Evolutionary conservation across 179 eudicot genomes (phyloP), one percentile per base, ranked within the genome.

Genomic region (Beta corolliflora): DNA sequence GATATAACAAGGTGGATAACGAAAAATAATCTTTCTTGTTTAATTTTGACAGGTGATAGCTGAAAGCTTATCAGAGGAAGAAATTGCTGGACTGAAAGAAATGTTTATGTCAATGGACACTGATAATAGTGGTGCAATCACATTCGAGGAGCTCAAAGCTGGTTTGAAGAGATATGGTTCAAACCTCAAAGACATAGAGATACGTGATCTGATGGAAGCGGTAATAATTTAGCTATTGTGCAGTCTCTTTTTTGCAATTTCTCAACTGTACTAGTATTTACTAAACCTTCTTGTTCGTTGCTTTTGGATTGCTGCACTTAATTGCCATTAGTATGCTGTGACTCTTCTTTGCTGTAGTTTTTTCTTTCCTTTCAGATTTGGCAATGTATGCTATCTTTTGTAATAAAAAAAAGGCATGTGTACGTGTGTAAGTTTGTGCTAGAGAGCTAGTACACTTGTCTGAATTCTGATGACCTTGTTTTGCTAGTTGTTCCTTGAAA

Each of bases 181-280:
- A 50, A 93, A 92, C 72, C 90, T 93, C 53, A 92, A 92, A 84
- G 98, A 93, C 79, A 91, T 88, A 9, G 94, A 93, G 88, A 91
- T 92, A 82, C 93, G 94, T 16, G 94, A 91, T 85, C 93, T 93
- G 64, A 93, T 93, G 98, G 98, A 93, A 75, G 98, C 97, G 79
- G 97, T 93, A 91, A 83, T 29, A 52, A 72, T 80, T 72, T 23
- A 5, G 16, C 69, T 45, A 25, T 59, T 81, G 12, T 12, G 18
- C 18, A 9, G 1, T 66, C n/a, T 0, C 4, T 46, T 65, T 18
- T 58, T 13, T 46, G 9, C 61, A 54, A 16, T 21, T 16, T 16
- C 16, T 25, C 7, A 21, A 60, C 19, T 79, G 12, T 31, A 59
- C 58, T 5, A 18, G 44, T 73, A 7, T 29, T 15, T 9, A 16